Evolutionary conservation across 2,329 filamentous ascomycete genomes (phyloP), one percentile per base, ranked within the genome.

Genomic region (Fusarium siculi): DNA sequence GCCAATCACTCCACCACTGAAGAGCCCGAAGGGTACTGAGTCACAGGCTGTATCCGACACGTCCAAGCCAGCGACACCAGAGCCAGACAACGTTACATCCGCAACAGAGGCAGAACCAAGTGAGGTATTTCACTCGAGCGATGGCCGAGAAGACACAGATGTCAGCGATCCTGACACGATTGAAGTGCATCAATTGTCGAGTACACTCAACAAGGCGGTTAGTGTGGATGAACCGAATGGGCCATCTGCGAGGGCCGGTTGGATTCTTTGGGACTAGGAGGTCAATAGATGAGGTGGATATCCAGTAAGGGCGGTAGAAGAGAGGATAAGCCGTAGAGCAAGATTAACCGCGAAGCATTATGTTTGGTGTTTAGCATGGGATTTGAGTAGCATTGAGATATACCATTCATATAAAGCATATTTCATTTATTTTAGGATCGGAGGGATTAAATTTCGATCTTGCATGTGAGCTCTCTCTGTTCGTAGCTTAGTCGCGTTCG

Each of bases 91-190:
- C 15, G 15, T 54, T 15, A 40, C 23, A 3, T 54, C 50, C 2
- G 19, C 50, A 5, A 40, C 50, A 9, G 80, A 79, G 25, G 49
- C 78, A 11, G 80, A 82, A 30, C 80, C 78, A 8, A 82, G 80
- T 63, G 81, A 82, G 37, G 74, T 74, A 14, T 77, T 71, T 5
- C 78, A 79, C 40, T 80, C 79, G 6, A 81, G 80, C 57, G 80
- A 82, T 14, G 77, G 78, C 23, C 74, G 57, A 11, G 80, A 81
- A n/a, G 80, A 70, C 6, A 80, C 80, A 9, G 81, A 82, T 28
- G 77, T 79, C 30, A 82, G 81, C 36, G 81, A 82, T 19, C 74
- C 76, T 2, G 80, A 82, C 10, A 75, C 76, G 11, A 78, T 74
- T 50, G 79, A 81, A 23, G 42, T 62, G 3, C 66, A 63, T 15